Conservation (phyloP, 2,329 filamentous ascomycete species). For the Cyclaneusma minus region DNA sequence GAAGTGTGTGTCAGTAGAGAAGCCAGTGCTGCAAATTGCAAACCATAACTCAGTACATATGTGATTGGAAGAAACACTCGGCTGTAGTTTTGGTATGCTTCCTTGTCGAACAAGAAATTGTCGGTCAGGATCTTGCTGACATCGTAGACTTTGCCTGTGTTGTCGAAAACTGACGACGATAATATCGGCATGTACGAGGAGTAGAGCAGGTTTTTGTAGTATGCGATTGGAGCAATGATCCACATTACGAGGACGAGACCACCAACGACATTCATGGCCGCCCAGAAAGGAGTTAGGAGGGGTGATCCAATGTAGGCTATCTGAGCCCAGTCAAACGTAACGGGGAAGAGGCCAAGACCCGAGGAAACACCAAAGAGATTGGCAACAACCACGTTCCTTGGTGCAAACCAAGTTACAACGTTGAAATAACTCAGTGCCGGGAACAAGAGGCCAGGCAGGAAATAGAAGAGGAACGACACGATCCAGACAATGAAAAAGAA, state of each 20-base stretch:
- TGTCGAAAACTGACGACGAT: conserved; percentile 74
- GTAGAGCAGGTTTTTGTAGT: conserved; percentile 67
- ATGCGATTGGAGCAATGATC: conserved; percentile 65
- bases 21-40: conserved; percentile 72
- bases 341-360: conserved; percentile 65
- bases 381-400: conserved; percentile 70
- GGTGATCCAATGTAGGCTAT: conserved; percentile 79
- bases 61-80: conserved; percentile 76
- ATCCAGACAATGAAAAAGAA: conserved; percentile 69
- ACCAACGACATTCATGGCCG: conserved; percentile 69
- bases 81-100: conserved; percentile 68
- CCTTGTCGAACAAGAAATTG: conserved; percentile 63
- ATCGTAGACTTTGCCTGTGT: conserved; percentile 65
- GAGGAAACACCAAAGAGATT: conserved; percentile 81
- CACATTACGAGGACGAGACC: conserved; percentile 74
- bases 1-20: conserved; percentile 67
- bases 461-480: conserved; percentile 66
- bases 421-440: conserved; percentile 81
- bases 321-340: conserved; percentile 88
- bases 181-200: conserved; percentile 79
- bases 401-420: conserved; percentile 77
- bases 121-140: conserved; percentile 65
- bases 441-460: conserved; percentile 68
- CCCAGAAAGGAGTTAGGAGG: conserved; percentile 73
- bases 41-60: conserved; percentile 72